Percentiles rank a stretch among this genome's conserved stretches.
These are phyloP conservation scores for Solanum dulcamara DNA, from an alignment of 257 asterid species.

Conservation along the genomic window DNA sequence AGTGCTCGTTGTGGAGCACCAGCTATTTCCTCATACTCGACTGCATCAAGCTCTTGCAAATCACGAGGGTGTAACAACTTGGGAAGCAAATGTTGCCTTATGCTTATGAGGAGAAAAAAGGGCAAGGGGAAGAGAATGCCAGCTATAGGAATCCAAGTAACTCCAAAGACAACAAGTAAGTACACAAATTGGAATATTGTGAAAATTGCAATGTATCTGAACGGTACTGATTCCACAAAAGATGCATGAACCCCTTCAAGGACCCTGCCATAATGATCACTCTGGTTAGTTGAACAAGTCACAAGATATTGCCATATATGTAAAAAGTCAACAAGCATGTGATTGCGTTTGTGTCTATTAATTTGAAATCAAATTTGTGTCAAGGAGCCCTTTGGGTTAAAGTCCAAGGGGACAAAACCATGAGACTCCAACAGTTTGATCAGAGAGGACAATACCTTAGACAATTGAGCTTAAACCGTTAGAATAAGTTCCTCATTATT, in stretches of 20 bases:
- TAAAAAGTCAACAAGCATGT: neutral
- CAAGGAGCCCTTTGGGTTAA: too few relatives aligned
- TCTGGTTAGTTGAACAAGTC: neutral
- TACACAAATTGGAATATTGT: slow-evolving; percentile 37
- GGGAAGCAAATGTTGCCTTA: slow-evolving; percentile 46
- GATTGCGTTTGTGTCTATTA: neutral
- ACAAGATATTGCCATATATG: neutral
- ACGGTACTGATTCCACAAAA: slow-evolving; percentile 46
- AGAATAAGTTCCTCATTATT: too few relatives aligned
- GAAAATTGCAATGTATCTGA: slow-evolving; percentile 32
- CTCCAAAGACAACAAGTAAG: slow-evolving; percentile 36
- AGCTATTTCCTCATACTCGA: slow-evolving; percentile 41
- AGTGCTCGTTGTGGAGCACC: slow-evolving; percentile 32
- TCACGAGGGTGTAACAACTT: slow-evolving; percentile 20
- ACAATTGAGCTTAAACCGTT: too few relatives aligned
- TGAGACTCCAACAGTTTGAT: too few relatives aligned
- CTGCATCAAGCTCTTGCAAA: slow-evolving; percentile 52
- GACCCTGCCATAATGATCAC: slow-evolving; percentile 21
- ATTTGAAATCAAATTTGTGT: neutral
- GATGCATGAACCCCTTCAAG: slow-evolving; percentile 41
- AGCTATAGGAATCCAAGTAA: slow-evolving; percentile 58
- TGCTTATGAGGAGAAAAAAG: slow-evolving; percentile 39
- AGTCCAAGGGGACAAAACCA: too few relatives aligned
- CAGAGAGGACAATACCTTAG: too few relatives aligned
- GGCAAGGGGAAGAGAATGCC: slow-evolving; percentile 59